These are phyloP conservation scores for Bruguiera sexangula DNA, from an alignment of 345 rosid genomes.

Conservation along the genomic window DNA sequence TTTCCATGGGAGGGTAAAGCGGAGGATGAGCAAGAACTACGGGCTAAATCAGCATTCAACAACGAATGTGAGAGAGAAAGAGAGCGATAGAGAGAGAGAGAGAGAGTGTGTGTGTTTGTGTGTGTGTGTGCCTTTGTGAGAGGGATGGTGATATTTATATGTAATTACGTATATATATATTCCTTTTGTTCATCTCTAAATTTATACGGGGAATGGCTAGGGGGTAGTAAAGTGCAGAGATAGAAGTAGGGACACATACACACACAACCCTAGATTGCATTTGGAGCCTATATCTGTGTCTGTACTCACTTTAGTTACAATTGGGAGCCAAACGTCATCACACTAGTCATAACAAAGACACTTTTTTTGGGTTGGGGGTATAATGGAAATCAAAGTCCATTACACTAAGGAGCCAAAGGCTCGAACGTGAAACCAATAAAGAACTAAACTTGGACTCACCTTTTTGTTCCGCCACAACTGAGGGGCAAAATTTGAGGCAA, in stretches of 20 bases:
- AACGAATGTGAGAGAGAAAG: constrained; percentile 24
- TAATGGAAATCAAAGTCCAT: too few species aligned
- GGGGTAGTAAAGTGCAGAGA: not conserved
- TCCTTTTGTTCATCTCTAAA: constrained; percentile 30
- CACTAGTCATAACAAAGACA: constrained; percentile 4
- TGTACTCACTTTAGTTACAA: not conserved
- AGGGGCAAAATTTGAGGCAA: too few species aligned
- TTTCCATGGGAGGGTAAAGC: constrained; percentile 38
- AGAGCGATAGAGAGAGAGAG: constrained; percentile 19
- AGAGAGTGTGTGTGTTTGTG: not conserved
- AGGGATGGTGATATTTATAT: constrained; percentile 36
- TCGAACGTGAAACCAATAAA: too few species aligned
- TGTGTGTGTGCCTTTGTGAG: not conserved
- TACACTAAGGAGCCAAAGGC: too few species aligned
- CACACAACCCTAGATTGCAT: not conserved
- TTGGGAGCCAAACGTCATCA: constrained; percentile 11
- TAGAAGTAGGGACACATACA: constrained; percentile 18
- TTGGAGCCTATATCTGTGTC: not conserved
- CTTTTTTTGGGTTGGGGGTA: too few species aligned
- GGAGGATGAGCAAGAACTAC: constrained; percentile 47
- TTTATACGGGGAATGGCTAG: constrained; percentile 8
- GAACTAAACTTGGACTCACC: too few species aligned
- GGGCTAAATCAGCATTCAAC: constrained; percentile 49
- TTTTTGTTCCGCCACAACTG: too few species aligned
- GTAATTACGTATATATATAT: constrained; percentile 18